Evolutionary conservation across 768 basidiomycete species (phyloP).

Genomic region (Serendipita sp.): DNA sequence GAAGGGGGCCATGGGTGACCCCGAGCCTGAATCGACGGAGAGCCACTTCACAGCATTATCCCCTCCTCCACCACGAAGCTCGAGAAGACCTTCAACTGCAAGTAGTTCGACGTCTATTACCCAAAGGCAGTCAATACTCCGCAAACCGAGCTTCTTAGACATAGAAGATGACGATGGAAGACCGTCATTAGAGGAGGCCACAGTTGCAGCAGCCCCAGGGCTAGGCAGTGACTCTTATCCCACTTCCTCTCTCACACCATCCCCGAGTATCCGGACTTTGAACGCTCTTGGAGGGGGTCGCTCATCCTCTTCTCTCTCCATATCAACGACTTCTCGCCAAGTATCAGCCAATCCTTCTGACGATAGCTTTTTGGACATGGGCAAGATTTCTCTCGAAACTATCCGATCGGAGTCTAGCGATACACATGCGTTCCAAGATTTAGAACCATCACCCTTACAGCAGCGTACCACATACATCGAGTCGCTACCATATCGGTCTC

Average conservation of each 20-base stretch:
- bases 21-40: neutral
- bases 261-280: neutral
- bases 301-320: neutral
- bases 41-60: neutral
- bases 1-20: neutral
- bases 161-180: slow-evolving; percentile 4
- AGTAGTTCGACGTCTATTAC: neutral
- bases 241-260: neutral
- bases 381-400: neutral
- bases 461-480: no score
- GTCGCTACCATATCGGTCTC: no score
- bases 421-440: no score
- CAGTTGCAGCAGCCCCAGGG: neutral
- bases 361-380: slow-evolving; percentile 5
- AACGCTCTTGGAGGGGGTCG: neutral
- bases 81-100: neutral
- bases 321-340: neutral
- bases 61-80: neutral
- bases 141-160: slow-evolving; percentile 1
- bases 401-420: neutral
- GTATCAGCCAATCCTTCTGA: neutral
- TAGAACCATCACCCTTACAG: no score
- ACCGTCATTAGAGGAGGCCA: neutral
- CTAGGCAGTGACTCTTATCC: neutral
- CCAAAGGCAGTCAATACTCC: neutral